Percentiles rank a stretch among this genome's conserved stretches.
phyloP scores from a whole-genome alignment of 345 rosid genomes.

The Camelina laxa region DNA sequence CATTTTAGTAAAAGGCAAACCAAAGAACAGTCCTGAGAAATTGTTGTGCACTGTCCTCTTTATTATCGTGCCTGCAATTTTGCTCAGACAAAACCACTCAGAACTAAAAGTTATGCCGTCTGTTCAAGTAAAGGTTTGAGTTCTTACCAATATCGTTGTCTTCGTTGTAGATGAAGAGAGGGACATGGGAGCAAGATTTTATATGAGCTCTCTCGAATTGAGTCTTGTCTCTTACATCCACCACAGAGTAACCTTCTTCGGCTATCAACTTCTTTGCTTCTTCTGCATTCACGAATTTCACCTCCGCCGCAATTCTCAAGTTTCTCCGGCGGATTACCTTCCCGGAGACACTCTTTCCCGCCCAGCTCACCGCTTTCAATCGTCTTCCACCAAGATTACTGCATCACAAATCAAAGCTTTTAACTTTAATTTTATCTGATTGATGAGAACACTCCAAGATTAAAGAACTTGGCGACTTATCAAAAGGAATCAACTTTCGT shows the following conservation, averaged over 20 bases:
- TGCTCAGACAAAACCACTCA: conserved; percentile 20
- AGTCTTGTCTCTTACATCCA: conserved; percentile 79
- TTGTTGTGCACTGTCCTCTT: conserved; percentile 92
- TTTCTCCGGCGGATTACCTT: conserved; percentile 46
- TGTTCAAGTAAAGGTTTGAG: not conserved
- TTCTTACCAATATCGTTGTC: conserved; percentile 81
- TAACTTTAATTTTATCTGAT: not conserved
- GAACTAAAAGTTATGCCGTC: not conserved
- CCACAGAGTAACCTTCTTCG: conserved; percentile 64
- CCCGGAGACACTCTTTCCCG: conserved; percentile 47
- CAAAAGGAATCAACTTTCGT: conserved; percentile 14
- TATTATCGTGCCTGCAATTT: conserved; percentile 66
- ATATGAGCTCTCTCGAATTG: conserved; percentile 87
- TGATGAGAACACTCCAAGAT: not conserved
- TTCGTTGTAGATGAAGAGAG: conserved; percentile 79
- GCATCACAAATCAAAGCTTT: conserved; percentile 30
- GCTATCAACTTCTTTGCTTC: conserved; percentile 75
- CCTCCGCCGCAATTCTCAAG: conserved; percentile 70
- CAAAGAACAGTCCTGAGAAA: conserved; percentile 87
- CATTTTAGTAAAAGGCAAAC: conserved; percentile 79
- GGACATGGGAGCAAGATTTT: conserved; percentile 76
- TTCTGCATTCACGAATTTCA: conserved; percentile 75
- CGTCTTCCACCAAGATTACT: conserved; percentile 57
- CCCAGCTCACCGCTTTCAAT: conserved; percentile 52
- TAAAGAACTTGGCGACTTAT: conserved; percentile 1